Percentiles rank a stretch among this genome's conserved stretches.
Evolutionary conservation across 73 alveolate species (phyloP).

Genomic region (Paraurostyla sp.): DNA sequence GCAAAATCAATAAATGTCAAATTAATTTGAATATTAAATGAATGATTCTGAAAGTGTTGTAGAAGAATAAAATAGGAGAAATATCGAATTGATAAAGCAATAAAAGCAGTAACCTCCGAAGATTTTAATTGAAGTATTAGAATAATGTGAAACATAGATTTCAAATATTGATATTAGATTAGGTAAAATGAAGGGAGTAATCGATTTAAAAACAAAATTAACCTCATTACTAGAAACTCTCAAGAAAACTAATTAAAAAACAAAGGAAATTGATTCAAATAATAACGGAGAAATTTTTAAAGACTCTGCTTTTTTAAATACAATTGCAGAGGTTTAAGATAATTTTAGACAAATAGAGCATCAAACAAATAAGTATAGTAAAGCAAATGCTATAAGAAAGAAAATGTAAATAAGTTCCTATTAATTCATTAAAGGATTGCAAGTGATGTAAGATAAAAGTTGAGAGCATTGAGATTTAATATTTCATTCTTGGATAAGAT

Average conservation of each 20-base stretch:
- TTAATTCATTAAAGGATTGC: not conserved
- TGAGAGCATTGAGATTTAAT: slow-evolving; percentile 2
- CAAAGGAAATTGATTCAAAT: too few relatives aligned
- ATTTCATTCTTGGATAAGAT: slow-evolving; percentile 15
- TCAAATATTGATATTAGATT: not conserved
- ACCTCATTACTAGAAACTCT: not conserved
- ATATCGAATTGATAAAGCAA: too few relatives aligned
- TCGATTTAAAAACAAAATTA: not conserved
- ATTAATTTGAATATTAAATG: too few relatives aligned
- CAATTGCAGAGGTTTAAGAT: slow-evolving; percentile 23
- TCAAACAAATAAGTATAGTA: not conserved
- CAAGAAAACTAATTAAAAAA: not conserved
- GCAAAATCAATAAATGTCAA: too few relatives aligned
- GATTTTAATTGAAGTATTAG: not conserved
- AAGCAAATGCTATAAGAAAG: slow-evolving; percentile 44
- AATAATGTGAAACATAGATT: not conserved
- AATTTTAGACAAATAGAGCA: not conserved
- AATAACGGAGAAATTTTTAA: not conserved
- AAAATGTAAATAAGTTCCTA: not conserved
- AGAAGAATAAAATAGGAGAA: too few relatives aligned
- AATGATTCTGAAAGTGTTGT: too few relatives aligned
- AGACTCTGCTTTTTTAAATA: slow-evolving; percentile 36
- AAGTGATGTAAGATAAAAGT: slow-evolving; percentile 45
- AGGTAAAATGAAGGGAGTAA: slow-evolving; percentile 42
- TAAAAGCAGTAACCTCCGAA: slow-evolving; percentile 7